Conservation (phyloP, 805 yeast genomes). For the Wickerhamomyces silvicola region DNA sequence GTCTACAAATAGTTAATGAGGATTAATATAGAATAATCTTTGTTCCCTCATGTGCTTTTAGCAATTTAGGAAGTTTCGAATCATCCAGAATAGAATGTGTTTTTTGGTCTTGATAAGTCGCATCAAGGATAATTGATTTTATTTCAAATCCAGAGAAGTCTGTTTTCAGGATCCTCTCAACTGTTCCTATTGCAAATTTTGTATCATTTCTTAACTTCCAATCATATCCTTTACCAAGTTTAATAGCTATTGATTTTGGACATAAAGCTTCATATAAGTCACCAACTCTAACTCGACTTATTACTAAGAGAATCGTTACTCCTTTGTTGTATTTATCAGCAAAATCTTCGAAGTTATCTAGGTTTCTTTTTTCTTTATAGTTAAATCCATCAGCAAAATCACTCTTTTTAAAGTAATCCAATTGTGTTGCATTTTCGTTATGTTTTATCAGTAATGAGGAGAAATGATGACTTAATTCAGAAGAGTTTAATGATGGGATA, state of each 20-base stretch:
- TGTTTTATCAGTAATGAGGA: constrained; percentile 52
- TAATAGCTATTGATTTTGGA: constrained; percentile 20
- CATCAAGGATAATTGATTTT: constrained; percentile 22
- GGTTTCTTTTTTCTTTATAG: constrained; percentile 43
- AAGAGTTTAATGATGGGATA: constrained; percentile 50
- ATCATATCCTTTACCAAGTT: constrained; percentile 23
- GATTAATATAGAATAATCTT: constrained; percentile 20
- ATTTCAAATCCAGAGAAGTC: constrained; percentile 14
- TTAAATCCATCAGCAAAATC: constrained; percentile 59
- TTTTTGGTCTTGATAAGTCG: constrained; percentile 22
- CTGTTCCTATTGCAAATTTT: constrained; percentile 21
- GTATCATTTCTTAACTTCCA: constrained; percentile 20
- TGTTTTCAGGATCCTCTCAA: constrained; percentile 16
- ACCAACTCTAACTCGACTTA: constrained; percentile 84
- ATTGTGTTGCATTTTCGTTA: constrained; percentile 61
- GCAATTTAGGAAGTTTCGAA: constrained; percentile 14
- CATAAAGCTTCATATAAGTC: constrained; percentile 65
- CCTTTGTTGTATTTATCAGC: constrained; percentile 44
- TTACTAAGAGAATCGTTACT: constrained; percentile 44
- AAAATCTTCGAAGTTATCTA: constrained; percentile 52
- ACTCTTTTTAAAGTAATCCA: constrained; percentile 59
- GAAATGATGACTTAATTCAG: constrained; percentile 59
- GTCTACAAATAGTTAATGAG: background rate
- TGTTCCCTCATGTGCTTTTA: constrained; percentile 19
- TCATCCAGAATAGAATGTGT: constrained; percentile 22